phyloP scores from a whole-genome alignment of 768 basidiomycete species.

The Auricularia cornea region DNA sequence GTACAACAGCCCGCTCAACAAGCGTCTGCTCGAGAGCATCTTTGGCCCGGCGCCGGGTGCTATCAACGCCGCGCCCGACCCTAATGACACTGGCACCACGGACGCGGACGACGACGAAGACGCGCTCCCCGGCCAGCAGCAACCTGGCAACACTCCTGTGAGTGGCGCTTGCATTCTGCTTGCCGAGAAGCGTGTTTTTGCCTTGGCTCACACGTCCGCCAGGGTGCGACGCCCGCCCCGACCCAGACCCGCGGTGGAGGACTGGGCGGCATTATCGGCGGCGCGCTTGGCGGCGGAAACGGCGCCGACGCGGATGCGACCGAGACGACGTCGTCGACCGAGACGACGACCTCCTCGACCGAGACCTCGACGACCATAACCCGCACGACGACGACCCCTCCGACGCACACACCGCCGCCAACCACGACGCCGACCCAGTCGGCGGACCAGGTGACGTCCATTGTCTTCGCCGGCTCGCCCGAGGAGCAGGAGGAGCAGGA shows the following conservation, averaged over 20 bases:
- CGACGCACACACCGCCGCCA: conserved; percentile 12
- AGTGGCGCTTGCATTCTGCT: too few relatives aligned
- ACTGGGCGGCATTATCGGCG: not conserved
- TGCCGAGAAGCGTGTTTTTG: too few relatives aligned
- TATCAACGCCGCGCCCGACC: conserved; percentile 10
- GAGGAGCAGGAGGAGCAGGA: conserved; percentile 4
- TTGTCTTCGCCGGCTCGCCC: not conserved
- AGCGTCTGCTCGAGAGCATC: not conserved
- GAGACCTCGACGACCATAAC: not conserved
- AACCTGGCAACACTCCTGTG: too few relatives aligned
- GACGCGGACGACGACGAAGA: conserved; percentile 7
- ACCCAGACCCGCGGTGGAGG: not conserved
- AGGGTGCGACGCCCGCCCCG: not conserved
- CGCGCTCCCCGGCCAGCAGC: too few relatives aligned
- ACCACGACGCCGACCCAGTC: conserved; percentile 13
- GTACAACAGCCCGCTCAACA: conserved; percentile 30
- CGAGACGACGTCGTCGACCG: not conserved
- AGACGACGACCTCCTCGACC: not conserved
- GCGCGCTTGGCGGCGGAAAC: not conserved
- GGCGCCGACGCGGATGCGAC: not conserved
- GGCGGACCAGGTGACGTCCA: conserved; percentile 15
- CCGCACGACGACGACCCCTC: not conserved
- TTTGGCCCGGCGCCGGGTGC: not conserved
- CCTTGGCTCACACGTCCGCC: too few relatives aligned
- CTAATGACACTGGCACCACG: conserved; percentile 8